Evolutionary conservation across 768 basidiomycete species (phyloP).

Genomic region (Dioszegia hungarica): DNA sequence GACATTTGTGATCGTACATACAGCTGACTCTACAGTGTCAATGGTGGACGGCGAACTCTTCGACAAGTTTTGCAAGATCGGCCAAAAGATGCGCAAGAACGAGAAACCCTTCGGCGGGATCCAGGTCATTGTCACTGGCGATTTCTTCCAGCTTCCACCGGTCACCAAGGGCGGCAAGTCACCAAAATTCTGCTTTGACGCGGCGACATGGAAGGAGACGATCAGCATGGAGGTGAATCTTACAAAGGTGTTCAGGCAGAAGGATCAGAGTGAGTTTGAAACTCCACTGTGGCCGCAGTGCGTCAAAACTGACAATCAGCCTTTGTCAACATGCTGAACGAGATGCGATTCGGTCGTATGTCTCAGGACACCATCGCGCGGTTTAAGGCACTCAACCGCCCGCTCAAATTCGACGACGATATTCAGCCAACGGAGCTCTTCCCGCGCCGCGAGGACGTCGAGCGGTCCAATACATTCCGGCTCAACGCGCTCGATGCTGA

Average conservation of each 20-base stretch:
- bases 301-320: slow-evolving; percentile 53
- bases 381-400: slow-evolving; percentile 67
- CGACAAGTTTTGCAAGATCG: slow-evolving; percentile 79
- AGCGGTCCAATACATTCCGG: slow-evolving; percentile 69
- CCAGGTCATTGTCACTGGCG: slow-evolving; percentile 89
- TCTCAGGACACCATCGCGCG: slow-evolving; percentile 61
- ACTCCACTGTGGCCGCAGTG: neutral
- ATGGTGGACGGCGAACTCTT: slow-evolving; percentile 86
- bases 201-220: slow-evolving; percentile 65
- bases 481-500: slow-evolving; percentile 61
- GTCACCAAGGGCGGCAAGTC: slow-evolving; percentile 61
- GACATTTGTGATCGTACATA: neutral
- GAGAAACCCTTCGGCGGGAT: slow-evolving; percentile 83
- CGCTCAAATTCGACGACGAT: slow-evolving; percentile 71
- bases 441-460: slow-evolving; percentile 87
- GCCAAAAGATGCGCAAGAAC: slow-evolving; percentile 59
- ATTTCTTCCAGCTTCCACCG: slow-evolving; percentile 97
- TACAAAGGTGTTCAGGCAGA: slow-evolving; percentile 91
- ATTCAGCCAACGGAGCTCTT: slow-evolving; percentile 91
- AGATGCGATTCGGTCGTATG: slow-evolving; percentile 88
- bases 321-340: slow-evolving; percentile 94
- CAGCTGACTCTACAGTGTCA: slow-evolving; percentile 63
- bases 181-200: slow-evolving; percentile 90
- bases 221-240: slow-evolving; percentile 83
- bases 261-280: slow-evolving; percentile 79